phyloP scores from a whole-genome alignment of 2,329 filamentous ascomycete genomes.

The Arthrobotrys iridis region DNA sequence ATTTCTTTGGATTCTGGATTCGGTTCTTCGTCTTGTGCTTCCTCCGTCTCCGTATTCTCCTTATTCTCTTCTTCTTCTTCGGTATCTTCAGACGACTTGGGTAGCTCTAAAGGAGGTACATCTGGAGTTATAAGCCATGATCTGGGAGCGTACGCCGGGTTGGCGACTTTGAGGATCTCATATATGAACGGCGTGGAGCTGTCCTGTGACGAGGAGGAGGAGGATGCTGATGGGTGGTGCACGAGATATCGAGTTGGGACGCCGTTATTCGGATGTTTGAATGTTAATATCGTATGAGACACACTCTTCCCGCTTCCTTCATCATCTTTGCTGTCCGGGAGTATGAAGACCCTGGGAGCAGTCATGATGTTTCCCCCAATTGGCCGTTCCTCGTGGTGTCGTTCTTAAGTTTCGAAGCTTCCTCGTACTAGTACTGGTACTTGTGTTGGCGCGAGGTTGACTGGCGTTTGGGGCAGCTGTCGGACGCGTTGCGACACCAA shows the following conservation, averaged over 20 bases:
- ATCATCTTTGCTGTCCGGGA: slow-evolving; percentile 65
- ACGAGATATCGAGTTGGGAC: slow-evolving; percentile 71
- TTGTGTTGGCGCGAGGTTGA: too few relatives aligned
- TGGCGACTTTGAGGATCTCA: slow-evolving; percentile 71
- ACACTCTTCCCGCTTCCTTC: slow-evolving; percentile 58
- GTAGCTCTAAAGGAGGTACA: slow-evolving; percentile 6
- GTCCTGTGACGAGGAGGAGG: neutral
- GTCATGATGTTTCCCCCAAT: slow-evolving; percentile 36
- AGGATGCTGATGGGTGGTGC: slow-evolving; percentile 65
- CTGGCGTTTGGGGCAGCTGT: neutral
- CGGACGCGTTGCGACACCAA: slow-evolving; percentile 38
- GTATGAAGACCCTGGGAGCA: slow-evolving; percentile 66
- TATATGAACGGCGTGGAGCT: slow-evolving; percentile 63
- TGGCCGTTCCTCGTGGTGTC: neutral
- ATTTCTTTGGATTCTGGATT: slow-evolving; percentile 58
- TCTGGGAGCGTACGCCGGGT: slow-evolving; percentile 67
- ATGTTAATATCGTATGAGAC: slow-evolving; percentile 69
- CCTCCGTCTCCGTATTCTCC: slow-evolving; percentile 55
- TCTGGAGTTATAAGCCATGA: slow-evolving; percentile 69
- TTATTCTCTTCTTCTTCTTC: neutral
- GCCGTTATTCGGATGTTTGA: slow-evolving; percentile 63
- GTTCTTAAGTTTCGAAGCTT: neutral
- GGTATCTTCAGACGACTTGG: neutral
- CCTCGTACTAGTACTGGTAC: too few relatives aligned
- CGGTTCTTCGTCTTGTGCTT: slow-evolving; percentile 33